phyloP scores from a whole-genome alignment of 1,284 basidiomycete species.

The Coniferiporia weirii region DNA sequence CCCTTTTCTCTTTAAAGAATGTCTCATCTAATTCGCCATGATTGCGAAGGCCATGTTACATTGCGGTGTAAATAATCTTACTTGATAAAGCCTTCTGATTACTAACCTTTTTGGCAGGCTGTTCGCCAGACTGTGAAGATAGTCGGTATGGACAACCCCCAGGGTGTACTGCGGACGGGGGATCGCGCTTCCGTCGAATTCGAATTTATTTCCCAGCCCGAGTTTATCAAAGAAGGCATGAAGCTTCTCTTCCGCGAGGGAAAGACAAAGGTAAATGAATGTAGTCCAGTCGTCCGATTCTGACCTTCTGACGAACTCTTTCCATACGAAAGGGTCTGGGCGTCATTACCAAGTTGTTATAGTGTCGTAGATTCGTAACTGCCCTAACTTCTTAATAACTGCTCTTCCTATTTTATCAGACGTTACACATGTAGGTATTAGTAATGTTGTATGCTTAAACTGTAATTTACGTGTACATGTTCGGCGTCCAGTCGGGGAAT shows the following conservation, averaged over 20 bases:
- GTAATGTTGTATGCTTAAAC: not conserved
- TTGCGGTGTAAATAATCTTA: constrained; percentile 56
- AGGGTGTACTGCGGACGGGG: constrained; percentile 83
- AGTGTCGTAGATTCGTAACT: not conserved
- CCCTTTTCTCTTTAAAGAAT: not conserved
- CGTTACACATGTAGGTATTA: not conserved
- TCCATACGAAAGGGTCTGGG: constrained; percentile 34
- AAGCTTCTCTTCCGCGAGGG: constrained; percentile 89
- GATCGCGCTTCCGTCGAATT: constrained; percentile 88
- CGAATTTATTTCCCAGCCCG: constrained; percentile 86
- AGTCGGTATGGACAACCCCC: constrained; percentile 81
- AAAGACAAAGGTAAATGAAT: constrained; percentile 74
- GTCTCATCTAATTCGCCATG: constrained; percentile 18
- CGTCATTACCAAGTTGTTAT: constrained; percentile 38
- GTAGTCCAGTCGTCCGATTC: not conserved
- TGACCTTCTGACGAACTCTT: constrained; percentile 7
- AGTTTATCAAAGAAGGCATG: constrained; percentile 89
- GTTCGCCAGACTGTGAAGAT: constrained; percentile 90
- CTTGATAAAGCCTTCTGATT: constrained; percentile 1
- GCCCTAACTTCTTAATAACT: not conserved
- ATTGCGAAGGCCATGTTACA: constrained; percentile 71
- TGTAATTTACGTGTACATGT: too few species aligned
- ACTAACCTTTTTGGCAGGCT: constrained; percentile 40
- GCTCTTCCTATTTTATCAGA: not conserved
- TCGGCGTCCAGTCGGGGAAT: too few species aligned